A percentile compares a stretch with the other conserved stretches of the same genome.
Conservation (phyloP, 2,329 filamentous ascomycete genomes). For the Aspergillus clavatus region DNA sequence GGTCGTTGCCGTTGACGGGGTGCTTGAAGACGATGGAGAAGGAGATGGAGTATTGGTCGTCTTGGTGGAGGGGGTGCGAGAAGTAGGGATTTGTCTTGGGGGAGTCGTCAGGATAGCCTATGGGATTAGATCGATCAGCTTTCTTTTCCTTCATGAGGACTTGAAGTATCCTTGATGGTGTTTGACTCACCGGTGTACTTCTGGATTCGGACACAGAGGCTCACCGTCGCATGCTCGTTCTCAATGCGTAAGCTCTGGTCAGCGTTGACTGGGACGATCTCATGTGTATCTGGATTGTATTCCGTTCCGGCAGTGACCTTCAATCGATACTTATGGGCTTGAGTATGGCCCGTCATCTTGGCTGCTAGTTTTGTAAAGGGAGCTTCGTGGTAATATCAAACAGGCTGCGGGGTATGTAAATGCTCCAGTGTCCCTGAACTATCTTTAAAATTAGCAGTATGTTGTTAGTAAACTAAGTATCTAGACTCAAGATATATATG, state of each 20-base stretch:
- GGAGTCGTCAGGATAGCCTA: constrained; percentile 67
- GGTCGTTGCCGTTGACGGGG: constrained; percentile 61
- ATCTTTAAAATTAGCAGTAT: too few relatives aligned
- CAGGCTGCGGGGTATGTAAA: too few relatives aligned
- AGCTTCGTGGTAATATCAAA: too few relatives aligned
- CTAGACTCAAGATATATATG: not conserved
- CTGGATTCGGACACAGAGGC: constrained; percentile 70
- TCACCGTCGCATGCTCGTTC: constrained; percentile 59
- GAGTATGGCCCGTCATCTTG: not conserved
- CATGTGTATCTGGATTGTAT: constrained; percentile 70
- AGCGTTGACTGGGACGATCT: constrained; percentile 70
- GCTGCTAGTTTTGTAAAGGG: not conserved
- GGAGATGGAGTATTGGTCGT: constrained; percentile 80
- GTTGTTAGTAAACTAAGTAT: too few relatives aligned
- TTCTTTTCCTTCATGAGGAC: not conserved
- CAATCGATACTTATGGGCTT: constrained; percentile 57
- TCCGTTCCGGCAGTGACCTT: constrained; percentile 73
- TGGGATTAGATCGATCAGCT: constrained; percentile 1
- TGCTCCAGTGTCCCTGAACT: not conserved
- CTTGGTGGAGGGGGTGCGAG: constrained; percentile 59
- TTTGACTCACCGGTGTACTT: constrained; percentile 46
- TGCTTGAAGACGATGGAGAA: constrained; percentile 72
- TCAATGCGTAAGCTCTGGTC: constrained; percentile 58
- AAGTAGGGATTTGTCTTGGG: constrained; percentile 75
- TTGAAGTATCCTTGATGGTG: too few relatives aligned